Base-by-base conservation (phyloP, 2,329 filamentous ascomycete genomes). In the Capronia epimyces region DNA sequence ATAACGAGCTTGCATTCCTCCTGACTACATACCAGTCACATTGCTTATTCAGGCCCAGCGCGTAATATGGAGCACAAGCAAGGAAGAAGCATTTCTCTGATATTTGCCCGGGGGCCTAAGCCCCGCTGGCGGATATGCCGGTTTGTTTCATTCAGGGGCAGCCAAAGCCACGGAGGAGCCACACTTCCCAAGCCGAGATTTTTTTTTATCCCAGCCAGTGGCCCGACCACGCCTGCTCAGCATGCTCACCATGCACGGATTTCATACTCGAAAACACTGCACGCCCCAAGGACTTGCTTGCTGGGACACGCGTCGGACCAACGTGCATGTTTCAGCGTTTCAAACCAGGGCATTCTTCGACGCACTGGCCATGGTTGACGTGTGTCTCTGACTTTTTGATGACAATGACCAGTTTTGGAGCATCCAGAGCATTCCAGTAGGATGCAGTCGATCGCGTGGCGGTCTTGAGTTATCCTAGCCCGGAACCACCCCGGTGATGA, bases 71-170 rank as follows among this genome's bases (percentile, higher is more conserved):
- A n/a, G n/a, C n/a, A n/a, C 31, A 37, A 37, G 34, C 15, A 37
- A 37, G 34, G 15, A 42, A 15, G n/a, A 15, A 25, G 9, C 20
- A 24, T 25, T 42, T 24, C 15, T 42, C n/a, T 6, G 9, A 42
- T 25, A 25, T 25, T 21, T 8, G 31, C 20, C 13, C 18, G 20
- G 20, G 34, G 21, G 8, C n/a, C 25, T 44, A 32, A 25, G 47
- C 47, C 46, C 47, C 52, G 39, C 47, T 41, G 43, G 43, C 46
- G 34, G 48, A 51, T 12, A 15, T 43, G 24, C 48, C 44, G 48
- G 40, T 21, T 46, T 44, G 53, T 55, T 55, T 55, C 53, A 55
- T 43, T 46, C 41, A 46, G 46, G 53, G 49, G 37, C 36, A 25
- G 41, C 32, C 34, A n/a, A 29, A 41, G 20, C 22, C 45, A 31